Conservation (phyloP, 257 asterid species). For the Catharanthus roseus region DNA sequence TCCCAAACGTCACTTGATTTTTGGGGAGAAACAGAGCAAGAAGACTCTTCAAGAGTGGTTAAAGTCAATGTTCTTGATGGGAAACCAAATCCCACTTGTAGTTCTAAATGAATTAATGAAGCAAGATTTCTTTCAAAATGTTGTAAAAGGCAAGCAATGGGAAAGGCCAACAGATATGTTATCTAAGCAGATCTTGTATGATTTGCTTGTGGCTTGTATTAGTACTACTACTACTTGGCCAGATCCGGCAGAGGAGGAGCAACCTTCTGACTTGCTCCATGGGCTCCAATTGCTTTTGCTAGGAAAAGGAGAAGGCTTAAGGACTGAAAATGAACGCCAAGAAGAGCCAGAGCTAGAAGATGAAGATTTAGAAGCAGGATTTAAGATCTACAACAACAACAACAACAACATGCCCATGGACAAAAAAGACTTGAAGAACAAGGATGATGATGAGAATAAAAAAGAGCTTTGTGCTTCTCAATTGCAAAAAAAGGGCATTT, state of each 20-base stretch:
- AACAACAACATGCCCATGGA: not conserved
- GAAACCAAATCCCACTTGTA: not conserved
- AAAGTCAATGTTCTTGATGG: not conserved
- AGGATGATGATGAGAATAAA: not conserved
- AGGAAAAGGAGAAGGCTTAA: constrained; percentile 6
- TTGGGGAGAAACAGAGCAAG: not conserved
- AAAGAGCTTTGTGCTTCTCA: constrained; percentile 6
- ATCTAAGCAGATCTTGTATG: not conserved
- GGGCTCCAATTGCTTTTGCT: constrained; percentile 17
- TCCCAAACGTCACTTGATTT: not conserved
- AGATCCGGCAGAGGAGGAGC: not conserved
- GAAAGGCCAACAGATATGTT: not conserved
- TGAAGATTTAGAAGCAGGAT: constrained; percentile 1
- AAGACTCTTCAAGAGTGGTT: not conserved
- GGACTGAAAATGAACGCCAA: not conserved
- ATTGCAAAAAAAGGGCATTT: constrained; percentile 17
- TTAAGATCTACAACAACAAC: not conserved
- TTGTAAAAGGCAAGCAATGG: not conserved
- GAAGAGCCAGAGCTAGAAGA: not conserved
- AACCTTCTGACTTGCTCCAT: constrained; percentile 24
- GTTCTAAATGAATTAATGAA: not conserved
- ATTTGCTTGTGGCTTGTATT: not conserved
- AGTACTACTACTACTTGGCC: not conserved
- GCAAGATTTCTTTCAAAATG: not conserved
- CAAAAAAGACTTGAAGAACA: not conserved